These are phyloP conservation scores for Triglochin maritima DNA, from an alignment of 106 monocot genomes.

Conservation along the genomic window DNA sequence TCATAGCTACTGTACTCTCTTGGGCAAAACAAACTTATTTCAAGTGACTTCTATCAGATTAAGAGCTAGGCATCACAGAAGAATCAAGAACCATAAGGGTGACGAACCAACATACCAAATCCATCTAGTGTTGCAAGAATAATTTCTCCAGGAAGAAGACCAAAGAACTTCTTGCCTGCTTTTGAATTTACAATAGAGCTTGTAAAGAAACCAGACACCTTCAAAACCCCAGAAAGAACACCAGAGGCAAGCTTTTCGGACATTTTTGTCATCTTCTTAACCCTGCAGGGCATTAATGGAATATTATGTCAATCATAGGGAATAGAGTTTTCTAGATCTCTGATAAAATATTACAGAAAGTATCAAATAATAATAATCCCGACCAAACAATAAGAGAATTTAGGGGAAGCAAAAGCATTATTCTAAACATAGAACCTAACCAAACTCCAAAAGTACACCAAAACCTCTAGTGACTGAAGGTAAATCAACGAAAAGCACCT, in stretches of 20 bases:
- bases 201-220: conserved; percentile 76
- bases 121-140: conserved; percentile 84
- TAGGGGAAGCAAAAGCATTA: background rate
- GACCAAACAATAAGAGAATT: background rate
- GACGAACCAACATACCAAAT: conserved; percentile 48
- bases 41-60: too few relatives aligned
- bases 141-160: conserved; percentile 65
- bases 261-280: conserved; percentile 64
- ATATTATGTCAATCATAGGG: background rate
- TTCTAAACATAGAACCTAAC: background rate
- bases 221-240: conserved; percentile 69
- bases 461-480: background rate
- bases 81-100: background rate
- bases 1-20: too few relatives aligned
- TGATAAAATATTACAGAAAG: background rate
- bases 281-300: conserved; percentile 30
- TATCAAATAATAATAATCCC: conserved; percentile 2
- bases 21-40: too few relatives aligned
- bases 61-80: background rate
- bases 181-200: conserved; percentile 73
- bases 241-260: conserved; percentile 59
- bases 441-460: background rate
- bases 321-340: too few relatives aligned
- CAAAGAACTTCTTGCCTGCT: conserved; percentile 70
- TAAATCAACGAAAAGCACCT: too few relatives aligned